phyloP scores from a whole-genome alignment of 306 rosid genomes.

The Prunus dulcis region DNA sequence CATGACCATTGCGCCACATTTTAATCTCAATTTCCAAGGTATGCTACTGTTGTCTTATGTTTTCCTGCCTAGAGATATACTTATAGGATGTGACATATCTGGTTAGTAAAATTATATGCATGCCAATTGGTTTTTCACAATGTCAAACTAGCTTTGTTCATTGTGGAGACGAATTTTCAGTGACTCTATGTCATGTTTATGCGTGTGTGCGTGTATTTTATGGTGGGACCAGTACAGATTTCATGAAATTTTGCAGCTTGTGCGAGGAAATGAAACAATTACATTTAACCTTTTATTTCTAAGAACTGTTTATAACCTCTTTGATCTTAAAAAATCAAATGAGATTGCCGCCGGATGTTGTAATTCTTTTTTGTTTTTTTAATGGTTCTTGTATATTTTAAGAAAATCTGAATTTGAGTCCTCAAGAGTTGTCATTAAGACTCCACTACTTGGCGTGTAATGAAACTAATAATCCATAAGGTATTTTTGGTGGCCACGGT shows the following conservation, averaged over 20 bases:
- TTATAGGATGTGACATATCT: neutral
- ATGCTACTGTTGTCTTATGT: neutral
- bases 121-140: neutral
- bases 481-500: neutral
- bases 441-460: neutral
- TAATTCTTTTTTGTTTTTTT: neutral
- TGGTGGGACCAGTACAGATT: neutral
- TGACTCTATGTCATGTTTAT: neutral
- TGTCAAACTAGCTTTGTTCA: neutral
- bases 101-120: neutral
- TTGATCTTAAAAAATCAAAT: neutral
- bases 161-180: neutral
- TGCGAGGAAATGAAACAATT: neutral
- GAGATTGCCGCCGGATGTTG: neutral
- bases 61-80: conserved; percentile 1
- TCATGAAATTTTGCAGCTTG: neutral
- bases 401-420: neutral
- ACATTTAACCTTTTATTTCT: neutral
- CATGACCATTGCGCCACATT: conserved; percentile 63
- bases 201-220: neutral
- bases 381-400: neutral
- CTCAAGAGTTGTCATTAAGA: neutral
- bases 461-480: neutral
- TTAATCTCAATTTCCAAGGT: conserved; percentile 72
- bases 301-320: neutral